Base-by-base conservation (phyloP, 75 land plant species). In the Picea sitchensis region DNA sequence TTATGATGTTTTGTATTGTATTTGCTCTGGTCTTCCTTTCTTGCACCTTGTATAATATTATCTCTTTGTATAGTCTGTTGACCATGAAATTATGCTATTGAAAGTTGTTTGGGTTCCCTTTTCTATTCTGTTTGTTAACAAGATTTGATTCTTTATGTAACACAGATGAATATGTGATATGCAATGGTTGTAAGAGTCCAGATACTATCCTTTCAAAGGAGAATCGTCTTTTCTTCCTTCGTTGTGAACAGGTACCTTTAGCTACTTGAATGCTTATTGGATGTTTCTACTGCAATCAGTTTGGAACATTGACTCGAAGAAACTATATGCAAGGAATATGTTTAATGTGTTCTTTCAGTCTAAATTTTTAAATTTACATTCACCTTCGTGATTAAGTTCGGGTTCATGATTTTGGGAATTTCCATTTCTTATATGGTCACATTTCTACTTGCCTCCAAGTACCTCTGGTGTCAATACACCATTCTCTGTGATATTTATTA, bases 121-220 rank as follows among this genome's bases (percentile, higher is more conserved):
- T 59, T 30, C 2, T 30, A 20, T 34, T 17, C 11, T 56, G 21
- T 17, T 20, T 17, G 72, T 76, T 74, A 23, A 76, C 74, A 17
- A 76, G 68, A 18, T 61, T 38, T 78, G 72, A 17, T 21, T 38
- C 5, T 34, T 65, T n/a, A 73, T 64, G 21, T 15, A 18, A 51
- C 80, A 63, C 88, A 95, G 98, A 91, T 89, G 96, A 95, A 56
- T 95, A 95, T 85, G 98, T 95, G 44, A 93, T 95, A 82, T 95
- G 98, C 87, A 86, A 83, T 85, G 90, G 92, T 30, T 95, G 98
- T 87, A 95, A 93, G 80, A 91, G 95, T 88, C 93, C 96, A 7
- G 98, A 95, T 78, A 95, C 98, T 15, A 91, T 95, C 18, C 96
- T 95, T 12, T 82, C 96, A 59, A 93, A 95, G 83, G 98, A 93